Evolutionary conservation across 139 green algal genomes (phyloP).

Genomic region (Tetradesmus obliquus): DNA sequence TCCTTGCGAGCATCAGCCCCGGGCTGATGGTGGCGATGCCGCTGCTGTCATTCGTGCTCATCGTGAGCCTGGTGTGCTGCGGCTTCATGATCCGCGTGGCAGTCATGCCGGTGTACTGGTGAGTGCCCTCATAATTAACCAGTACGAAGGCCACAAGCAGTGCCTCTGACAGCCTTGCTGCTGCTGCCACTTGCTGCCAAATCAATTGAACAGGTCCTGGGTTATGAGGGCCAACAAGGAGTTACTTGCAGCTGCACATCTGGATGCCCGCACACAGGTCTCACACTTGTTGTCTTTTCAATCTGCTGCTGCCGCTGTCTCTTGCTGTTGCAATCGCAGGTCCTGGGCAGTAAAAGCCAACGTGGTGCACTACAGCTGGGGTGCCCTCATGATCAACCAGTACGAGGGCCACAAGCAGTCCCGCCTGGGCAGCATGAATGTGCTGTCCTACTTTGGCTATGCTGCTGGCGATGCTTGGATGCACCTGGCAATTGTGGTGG

Average conservation of each 20-base stretch:
- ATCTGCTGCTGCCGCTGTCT: neutral
- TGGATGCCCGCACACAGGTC: no score
- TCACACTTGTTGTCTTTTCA: no score
- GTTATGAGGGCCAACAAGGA: neutral
- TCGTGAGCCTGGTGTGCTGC: constrained; percentile 50
- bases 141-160: neutral
- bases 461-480: constrained; percentile 23
- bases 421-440: constrained; percentile 33
- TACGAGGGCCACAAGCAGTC: constrained; percentile 46
- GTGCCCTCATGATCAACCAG: constrained; percentile 64
- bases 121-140: neutral
- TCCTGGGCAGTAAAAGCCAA: constrained; percentile 65
- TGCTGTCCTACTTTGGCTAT: constrained; percentile 31
- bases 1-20: neutral
- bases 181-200: neutral
- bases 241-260: no score
- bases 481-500: constrained; percentile 38
- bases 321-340: neutral
- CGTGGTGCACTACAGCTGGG: constrained; percentile 62
- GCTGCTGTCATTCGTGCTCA: constrained; percentile 35
- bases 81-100: constrained; percentile 63
- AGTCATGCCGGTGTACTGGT: constrained; percentile 76
- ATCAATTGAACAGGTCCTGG: no score
- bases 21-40: constrained; percentile 27
- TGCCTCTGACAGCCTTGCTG: neutral